Conservation (phyloP, 225 moss, liverwort and hornwort genomes). For the Rhytidiadelphus loreus region DNA sequence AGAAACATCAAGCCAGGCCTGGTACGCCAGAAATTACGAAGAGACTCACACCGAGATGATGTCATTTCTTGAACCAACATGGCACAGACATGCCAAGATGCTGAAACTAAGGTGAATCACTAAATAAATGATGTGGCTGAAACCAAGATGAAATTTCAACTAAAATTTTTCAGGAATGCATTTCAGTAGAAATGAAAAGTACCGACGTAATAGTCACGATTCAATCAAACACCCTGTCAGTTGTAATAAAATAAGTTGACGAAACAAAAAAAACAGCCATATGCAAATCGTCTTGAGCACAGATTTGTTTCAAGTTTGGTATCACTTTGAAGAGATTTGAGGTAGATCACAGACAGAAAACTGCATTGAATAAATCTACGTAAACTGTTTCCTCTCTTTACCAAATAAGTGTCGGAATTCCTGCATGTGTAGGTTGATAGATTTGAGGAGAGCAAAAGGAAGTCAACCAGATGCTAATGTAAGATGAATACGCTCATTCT, state of each 20-base stretch:
- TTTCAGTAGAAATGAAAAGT: neutral
- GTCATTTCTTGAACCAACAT: neutral
- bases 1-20: neutral
- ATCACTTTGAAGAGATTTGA: too few relatives aligned
- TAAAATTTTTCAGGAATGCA: neutral
- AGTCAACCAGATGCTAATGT: neutral
- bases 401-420: neutral
- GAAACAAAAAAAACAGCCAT: neutral
- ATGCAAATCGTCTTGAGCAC: neutral
- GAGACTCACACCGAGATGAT: neutral
- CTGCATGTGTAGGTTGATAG: neutral
- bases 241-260: neutral
- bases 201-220: neutral
- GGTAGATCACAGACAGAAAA: neutral
- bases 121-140: too few relatives aligned
- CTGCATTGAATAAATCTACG: neutral
- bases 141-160: neutral
- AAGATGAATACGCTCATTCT: neutral
- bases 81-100: neutral
- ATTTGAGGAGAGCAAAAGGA: neutral
- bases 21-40: neutral
- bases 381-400: neutral
- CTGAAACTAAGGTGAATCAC: neutral
- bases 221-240: neutral
- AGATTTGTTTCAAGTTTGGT: neutral